Evolutionary conservation across 192 early-diverging fungal species (phyloP).

Genomic region (Rhizoclosmatium sp.): DNA sequence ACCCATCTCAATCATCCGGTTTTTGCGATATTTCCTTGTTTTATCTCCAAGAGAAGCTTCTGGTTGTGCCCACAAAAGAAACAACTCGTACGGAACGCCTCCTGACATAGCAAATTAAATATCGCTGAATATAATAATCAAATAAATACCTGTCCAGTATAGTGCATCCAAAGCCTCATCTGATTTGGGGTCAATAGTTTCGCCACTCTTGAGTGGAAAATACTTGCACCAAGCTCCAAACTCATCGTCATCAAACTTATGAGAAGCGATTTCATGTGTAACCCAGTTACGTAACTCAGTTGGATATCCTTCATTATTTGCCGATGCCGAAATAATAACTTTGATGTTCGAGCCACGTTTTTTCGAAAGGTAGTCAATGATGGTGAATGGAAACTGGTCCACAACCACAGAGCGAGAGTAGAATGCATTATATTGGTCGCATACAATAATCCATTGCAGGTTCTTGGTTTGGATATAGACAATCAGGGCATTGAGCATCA

Average conservation of each 20-base stretch:
- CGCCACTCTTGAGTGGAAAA: constrained; percentile 19
- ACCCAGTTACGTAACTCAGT: constrained; percentile 22
- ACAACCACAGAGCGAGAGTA: constrained; percentile 18
- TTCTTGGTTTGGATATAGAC: not conserved
- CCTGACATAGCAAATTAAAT: constrained; percentile 10
- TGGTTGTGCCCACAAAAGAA: constrained; percentile 34
- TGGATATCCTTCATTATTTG: constrained; percentile 34
- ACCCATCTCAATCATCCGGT: constrained; percentile 19
- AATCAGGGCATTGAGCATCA: constrained; percentile 14
- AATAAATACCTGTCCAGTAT: constrained; percentile 20
- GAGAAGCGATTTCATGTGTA: constrained; percentile 30
- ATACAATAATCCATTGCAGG: constrained; percentile 30
- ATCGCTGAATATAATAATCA: not conserved
- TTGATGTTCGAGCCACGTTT: constrained; percentile 32
- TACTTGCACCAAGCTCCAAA: constrained; percentile 30
- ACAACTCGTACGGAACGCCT: constrained; percentile 30
- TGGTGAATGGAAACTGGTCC: constrained; percentile 16
- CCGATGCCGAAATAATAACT: constrained; percentile 35
- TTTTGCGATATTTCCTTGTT: constrained; percentile 23
- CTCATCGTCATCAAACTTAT: constrained; percentile 34
- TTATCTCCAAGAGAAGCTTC: constrained; percentile 9
- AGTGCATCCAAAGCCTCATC: constrained; percentile 34
- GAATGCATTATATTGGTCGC: constrained; percentile 33
- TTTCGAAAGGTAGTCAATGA: constrained; percentile 10
- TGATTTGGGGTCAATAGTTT: constrained; percentile 24